phyloP scores from a whole-genome alignment of 345 rosid species.

The Lumnitzera littorea region DNA sequence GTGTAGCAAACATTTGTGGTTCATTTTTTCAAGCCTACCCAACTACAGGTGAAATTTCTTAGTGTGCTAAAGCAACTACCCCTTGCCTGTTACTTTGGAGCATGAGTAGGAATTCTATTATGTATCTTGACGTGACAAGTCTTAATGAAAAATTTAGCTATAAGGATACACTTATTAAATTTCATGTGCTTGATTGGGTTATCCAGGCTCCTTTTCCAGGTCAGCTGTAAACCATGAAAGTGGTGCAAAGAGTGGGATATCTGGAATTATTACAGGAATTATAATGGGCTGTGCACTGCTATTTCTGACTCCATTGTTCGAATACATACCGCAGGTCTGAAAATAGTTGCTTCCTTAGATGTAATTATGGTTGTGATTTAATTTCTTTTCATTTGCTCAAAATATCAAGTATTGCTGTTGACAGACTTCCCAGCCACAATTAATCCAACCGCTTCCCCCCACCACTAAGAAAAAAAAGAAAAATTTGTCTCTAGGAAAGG shows the following conservation, averaged over 20 bases:
- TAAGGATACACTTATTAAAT: too few species aligned
- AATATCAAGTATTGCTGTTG: too few species aligned
- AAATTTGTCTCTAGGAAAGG: too few species aligned
- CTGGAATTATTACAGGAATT: constrained; percentile 75
- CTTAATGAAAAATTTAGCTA: too few species aligned
- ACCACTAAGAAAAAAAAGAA: too few species aligned
- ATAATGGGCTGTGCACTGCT: constrained; percentile 82
- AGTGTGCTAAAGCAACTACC: constrained; percentile 11
- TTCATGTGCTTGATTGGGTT: neutral
- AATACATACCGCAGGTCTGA: constrained; percentile 84
- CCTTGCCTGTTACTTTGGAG: neutral
- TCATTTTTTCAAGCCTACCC: constrained; percentile 90
- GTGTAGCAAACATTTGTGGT: constrained; percentile 85
- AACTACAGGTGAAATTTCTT: constrained; percentile 63
- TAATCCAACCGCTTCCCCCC: too few species aligned
- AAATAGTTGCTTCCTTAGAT: too few species aligned
- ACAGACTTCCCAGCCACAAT: too few species aligned
- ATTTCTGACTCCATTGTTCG: constrained; percentile 78
- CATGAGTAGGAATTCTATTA: neutral
- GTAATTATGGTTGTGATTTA: too few species aligned
- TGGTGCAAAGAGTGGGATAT: constrained; percentile 88
- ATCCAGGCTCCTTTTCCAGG: constrained; percentile 90
- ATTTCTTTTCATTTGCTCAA: too few species aligned
- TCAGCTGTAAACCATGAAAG: constrained; percentile 97
- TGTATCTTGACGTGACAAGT: too few species aligned